Evolutionary conservation across 179 eudicot species (phyloP), one percentile per base, ranked within the genome.

Genomic region (Spergularia azorica): DNA sequence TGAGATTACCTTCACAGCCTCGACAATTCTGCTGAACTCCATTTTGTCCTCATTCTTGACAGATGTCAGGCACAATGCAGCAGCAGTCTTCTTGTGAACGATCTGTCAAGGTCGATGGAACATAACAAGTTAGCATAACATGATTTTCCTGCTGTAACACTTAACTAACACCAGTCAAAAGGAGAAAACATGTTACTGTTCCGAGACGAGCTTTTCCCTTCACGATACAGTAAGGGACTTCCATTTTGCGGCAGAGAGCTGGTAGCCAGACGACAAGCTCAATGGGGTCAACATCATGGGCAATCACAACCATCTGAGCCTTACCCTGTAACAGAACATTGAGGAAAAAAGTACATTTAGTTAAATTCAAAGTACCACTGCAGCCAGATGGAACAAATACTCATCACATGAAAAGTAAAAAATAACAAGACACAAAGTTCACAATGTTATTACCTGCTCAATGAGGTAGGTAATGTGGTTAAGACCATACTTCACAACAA

Each of bases 221-320:
- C 11, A 94, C 95, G 73, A 94, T 92, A 81, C 97, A 92, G 87
- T 91, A 94, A 0, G 98, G 98, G 67, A 94, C 89, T 68, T 94
- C 98, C 97, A 94, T 92, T 78, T 94, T 94, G 70, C 97, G 85
- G 89, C 98, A 94, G 63, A 94, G 77, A 2, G 97, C 95, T 2
- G 98, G 98, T 39, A 93, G 96, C 98, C 98, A 93, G 9, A 93
- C 96, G 7, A 91, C 98, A 77, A 93, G 84, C 90, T 93, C 98
- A 20, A 93, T 90, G 0, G 98, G 98, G 77, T 93, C 96, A 7
- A 93, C 96, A 75, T 93, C 96, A 82, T 90, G 96, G 70, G 96
- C 94, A 55, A 93, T 92, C 38, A 94, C 90, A 4, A 95, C 97
- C 86, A 95, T 71, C 64, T 95, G 98, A 14, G 98, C 97, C 76